These are phyloP conservation scores for Carex littledalei DNA, from an alignment of 176 grass and related monocot genomes.

Conservation along the genomic window DNA sequence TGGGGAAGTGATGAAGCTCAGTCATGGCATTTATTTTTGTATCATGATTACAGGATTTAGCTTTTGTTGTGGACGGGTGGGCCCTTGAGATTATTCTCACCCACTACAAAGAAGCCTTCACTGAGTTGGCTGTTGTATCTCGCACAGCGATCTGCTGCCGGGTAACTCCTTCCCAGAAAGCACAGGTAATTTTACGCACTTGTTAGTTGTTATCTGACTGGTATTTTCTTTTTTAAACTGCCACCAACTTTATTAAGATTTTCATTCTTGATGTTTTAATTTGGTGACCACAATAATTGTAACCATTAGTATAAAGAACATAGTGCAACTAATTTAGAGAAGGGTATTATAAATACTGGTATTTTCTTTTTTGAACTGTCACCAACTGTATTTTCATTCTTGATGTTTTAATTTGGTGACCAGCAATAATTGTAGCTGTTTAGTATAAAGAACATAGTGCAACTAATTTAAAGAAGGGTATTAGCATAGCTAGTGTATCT, in stretches of 20 bases:
- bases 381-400: background rate
- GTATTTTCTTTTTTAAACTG: background rate
- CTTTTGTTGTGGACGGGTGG: conserved; percentile 99
- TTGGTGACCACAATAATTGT: background rate
- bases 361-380: background rate
- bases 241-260: too few species aligned
- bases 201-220: background rate
- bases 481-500: background rate
- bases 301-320: background rate
- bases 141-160: conserved; percentile 94
- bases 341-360: background rate
- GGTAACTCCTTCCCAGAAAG: conserved; percentile 98
- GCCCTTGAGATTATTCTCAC: conserved; percentile 91
- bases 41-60: conserved; percentile 61
- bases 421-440: background rate
- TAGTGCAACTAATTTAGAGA: background rate
- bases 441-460: background rate
- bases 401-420: background rate
- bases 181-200: conserved; percentile 49
- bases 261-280: background rate
- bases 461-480: background rate
- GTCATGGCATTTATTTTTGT: background rate
- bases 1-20: background rate
- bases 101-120: conserved; percentile 65
- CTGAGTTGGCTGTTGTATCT: conserved; percentile 74